Base-by-base conservation (phyloP, 208 protist species). In the Tritrichomonas musculus region DNA sequence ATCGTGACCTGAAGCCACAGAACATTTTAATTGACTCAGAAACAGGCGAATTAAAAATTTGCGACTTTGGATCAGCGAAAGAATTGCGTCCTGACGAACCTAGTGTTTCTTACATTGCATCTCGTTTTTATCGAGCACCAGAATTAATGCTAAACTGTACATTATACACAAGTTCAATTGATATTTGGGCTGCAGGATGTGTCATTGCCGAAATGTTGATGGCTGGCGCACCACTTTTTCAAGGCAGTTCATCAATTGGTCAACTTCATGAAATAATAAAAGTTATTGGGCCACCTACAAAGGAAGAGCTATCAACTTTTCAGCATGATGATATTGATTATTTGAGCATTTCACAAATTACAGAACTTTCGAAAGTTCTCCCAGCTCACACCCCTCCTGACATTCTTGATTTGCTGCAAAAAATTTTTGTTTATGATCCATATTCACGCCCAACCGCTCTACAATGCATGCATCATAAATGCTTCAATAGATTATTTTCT, bases 211-310 rank as follows among this genome's bases (percentile, higher is more conserved):
- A 94, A 64, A 69, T 94, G 93, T 94, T 99, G 0, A 33, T 1
- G 2, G 41, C 77, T 25, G 98, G 98, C 8, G 96, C 97, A 77
- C 97, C 98, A 8, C 95, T 99, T 49, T 98, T 99, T 92, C 97
- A 97, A 0, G 97, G 97, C 33, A 96, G 97, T 13, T 96, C 88
- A 72, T 94, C 95, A 30, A 95, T 98, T 0, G 97, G 98, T 82
- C 97, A 98, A 95, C 95, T 98, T 9, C 97, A 98, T n/a, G 97
- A 98, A 93, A 98, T 98, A 94, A 98, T 98, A 75, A 98, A 97
- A 94, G 96, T 98, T 0, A 72, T 94, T 49, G 93, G 92, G 0
- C 44, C 92, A 3, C 92, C 92, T 36, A 93, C 92, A 25, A 44
- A 80, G 17, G 8, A 57, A 39, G 73, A 82, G 0, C 50, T 77